Evolutionary conservation across 192 early-diverging fungal genomes (phyloP).

Genomic region (Coemansia sp.): DNA sequence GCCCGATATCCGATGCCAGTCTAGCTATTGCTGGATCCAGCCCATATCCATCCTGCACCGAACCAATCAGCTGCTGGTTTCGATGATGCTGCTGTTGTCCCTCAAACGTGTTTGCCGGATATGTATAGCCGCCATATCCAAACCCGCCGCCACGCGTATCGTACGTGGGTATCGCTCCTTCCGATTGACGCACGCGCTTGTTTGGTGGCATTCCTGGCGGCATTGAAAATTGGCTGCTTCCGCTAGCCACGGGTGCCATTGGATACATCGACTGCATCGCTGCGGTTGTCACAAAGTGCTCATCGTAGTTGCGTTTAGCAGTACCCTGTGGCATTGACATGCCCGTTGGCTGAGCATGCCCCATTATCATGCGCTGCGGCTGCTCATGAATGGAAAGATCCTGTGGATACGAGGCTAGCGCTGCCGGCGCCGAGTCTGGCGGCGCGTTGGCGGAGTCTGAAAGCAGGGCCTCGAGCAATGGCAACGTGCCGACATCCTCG

Average conservation of each 20-base stretch:
- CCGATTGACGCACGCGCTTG: conserved; percentile 33
- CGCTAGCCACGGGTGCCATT: background rate
- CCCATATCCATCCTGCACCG: conserved; percentile 3
- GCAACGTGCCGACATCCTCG: conserved; percentile 30
- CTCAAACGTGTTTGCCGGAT: conserved; percentile 9
- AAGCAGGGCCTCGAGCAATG: conserved; percentile 46
- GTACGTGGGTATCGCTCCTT: background rate
- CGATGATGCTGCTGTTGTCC: conserved; percentile 10
- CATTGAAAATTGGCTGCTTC: background rate
- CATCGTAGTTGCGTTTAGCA: conserved; percentile 13
- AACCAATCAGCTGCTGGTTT: conserved; percentile 1
- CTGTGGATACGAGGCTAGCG: conserved; percentile 3
- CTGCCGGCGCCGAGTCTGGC: conserved; percentile 25
- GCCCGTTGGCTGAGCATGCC: background rate
- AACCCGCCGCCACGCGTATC: background rate
- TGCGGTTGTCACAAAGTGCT: background rate
- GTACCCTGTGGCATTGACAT: background rate
- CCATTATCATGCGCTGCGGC: too few relatives aligned
- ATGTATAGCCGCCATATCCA: conserved; percentile 4
- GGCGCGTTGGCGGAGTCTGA: conserved; percentile 30
- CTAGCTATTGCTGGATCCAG: conserved; percentile 29
- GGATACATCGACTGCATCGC: background rate
- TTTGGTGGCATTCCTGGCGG: conserved; percentile 10
- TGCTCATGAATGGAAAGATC: background rate
- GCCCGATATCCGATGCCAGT: conserved; percentile 41